These are phyloP conservation scores for Beta lomatogona DNA, from an alignment of 179 eudicot genomes.

Conservation along the genomic window DNA sequence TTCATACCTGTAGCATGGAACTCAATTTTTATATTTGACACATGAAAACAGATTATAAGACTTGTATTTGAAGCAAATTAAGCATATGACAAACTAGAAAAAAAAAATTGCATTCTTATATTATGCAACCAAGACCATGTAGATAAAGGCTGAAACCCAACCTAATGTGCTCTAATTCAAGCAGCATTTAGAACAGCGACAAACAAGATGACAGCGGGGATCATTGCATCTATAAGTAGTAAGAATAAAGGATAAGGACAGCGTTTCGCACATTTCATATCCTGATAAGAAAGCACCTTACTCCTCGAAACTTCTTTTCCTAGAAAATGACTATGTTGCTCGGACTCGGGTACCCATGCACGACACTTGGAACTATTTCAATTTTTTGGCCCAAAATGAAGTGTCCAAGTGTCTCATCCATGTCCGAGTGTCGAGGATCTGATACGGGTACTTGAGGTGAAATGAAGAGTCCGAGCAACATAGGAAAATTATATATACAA, in stretches of 20 bases:
- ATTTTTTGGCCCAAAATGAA: too few relatives aligned
- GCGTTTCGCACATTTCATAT: background rate
- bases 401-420: too few relatives aligned
- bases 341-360: too few relatives aligned
- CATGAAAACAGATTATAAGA: background rate
- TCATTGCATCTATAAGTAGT: background rate
- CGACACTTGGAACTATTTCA: too few relatives aligned
- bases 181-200: background rate
- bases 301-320: background rate
- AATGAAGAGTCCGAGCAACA: background rate
- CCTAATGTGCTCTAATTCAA: background rate
- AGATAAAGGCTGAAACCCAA: background rate
- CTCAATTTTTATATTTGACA: background rate
- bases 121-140: constrained; percentile 3
- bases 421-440: too few relatives aligned
- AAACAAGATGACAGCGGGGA: background rate
- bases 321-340: background rate
- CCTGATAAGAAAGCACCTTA: background rate
- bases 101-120: background rate
- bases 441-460: too few relatives aligned
- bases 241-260: background rate
- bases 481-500: background rate
- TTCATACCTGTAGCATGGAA: constrained; percentile 49
- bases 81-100: background rate
- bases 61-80: background rate